These are phyloP conservation scores for Leishmania tropica DNA, from an alignment of 208 protist genomes.

Conservation along the genomic window DNA sequence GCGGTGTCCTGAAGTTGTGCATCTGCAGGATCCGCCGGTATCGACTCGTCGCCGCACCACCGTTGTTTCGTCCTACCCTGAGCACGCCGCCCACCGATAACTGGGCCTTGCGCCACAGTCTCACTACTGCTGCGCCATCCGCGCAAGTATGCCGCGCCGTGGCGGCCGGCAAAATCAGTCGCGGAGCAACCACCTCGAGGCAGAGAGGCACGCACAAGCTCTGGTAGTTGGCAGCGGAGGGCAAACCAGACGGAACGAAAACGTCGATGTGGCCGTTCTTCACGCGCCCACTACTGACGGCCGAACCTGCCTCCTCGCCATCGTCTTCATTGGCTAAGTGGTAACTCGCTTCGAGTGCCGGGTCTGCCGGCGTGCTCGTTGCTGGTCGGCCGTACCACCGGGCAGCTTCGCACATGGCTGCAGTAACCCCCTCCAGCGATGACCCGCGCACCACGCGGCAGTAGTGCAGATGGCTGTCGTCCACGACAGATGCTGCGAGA, in stretches of 20 bases:
- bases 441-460: constrained; percentile 4
- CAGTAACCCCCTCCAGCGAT: constrained; percentile 9
- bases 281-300: neutral
- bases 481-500: neutral
- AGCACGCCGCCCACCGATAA: neutral
- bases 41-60: neutral
- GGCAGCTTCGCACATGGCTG: constrained; percentile 4
- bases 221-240: neutral
- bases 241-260: neutral
- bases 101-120: neutral
- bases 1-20: neutral
- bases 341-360: neutral
- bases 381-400: constrained; percentile 16
- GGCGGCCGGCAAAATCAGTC: neutral
- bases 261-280: neutral
- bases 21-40: neutral
- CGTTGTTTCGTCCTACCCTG: neutral
- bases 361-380: neutral
- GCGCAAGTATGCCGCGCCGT: neutral
- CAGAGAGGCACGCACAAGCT: constrained; percentile 8
- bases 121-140: neutral
- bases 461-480: neutral
- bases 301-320: neutral
- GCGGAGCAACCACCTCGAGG: constrained; percentile 16
- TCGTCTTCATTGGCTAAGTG: neutral